A percentile compares a stretch with the other conserved stretches of the same genome.
phyloP scores from a whole-genome alignment of 176 grass and related monocot species.

The Puya raimondii region DNA sequence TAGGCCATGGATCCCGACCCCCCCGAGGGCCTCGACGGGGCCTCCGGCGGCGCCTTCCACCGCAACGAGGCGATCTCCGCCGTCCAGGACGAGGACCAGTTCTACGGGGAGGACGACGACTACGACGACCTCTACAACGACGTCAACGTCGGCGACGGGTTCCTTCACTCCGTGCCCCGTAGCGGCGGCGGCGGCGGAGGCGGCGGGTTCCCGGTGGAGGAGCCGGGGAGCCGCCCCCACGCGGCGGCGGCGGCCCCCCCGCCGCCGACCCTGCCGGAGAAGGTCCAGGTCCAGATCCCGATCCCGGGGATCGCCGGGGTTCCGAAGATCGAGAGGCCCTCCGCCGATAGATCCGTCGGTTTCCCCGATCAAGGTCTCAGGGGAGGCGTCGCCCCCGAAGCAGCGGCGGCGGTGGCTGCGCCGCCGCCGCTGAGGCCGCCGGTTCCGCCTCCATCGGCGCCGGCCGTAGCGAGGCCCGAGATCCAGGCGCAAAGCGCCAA shows the following conservation, averaged over 20 bases:
- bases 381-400: not conserved
- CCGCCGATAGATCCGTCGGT: too few relatives aligned
- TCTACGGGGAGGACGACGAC: constrained; percentile 80
- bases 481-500: not conserved
- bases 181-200: not conserved
- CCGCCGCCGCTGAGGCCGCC: not conserved
- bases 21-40: constrained; percentile 6
- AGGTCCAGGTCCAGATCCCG: not conserved
- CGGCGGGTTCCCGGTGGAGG: not conserved
- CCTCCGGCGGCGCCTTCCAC: constrained; percentile 31
- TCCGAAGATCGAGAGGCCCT: too few relatives aligned
- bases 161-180: constrained; percentile 26
- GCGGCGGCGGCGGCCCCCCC: constrained; percentile 6
- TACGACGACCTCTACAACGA: constrained; percentile 84
- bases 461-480: not conserved
- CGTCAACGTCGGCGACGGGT: constrained; percentile 74
- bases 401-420: not conserved
- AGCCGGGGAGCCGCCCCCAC: constrained; percentile 18
- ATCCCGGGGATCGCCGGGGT: too few relatives aligned
- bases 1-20: constrained; percentile 44
- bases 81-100: constrained; percentile 64
- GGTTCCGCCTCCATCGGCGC: not conserved
- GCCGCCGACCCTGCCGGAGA: not conserved
- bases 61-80: constrained; percentile 59
- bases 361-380: too few relatives aligned